A percentile compares a stretch with the other conserved stretches of the same genome.
These are phyloP conservation scores for Avena sativa DNA, from an alignment of 176 grass and related monocot species.

Conservation along the genomic window DNA sequence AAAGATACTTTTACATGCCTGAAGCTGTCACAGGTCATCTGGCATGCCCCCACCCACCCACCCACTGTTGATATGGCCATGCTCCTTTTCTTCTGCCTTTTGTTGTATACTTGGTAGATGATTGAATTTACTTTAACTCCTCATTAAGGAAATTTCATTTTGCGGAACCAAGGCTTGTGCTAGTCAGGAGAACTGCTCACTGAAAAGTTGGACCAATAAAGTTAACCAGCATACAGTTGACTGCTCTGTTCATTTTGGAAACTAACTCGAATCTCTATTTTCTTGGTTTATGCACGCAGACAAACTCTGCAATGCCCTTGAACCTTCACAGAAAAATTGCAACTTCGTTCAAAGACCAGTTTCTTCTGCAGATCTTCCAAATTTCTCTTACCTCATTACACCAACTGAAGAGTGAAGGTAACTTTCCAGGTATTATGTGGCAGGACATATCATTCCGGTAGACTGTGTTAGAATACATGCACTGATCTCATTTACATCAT, in stretches of 20 bases:
- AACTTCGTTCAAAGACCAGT: slow-evolving; percentile 90
- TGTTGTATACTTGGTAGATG: slow-evolving; percentile 19
- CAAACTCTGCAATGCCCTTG: slow-evolving; percentile 65
- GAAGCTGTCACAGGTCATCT: slow-evolving; percentile 13
- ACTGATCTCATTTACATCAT: slow-evolving; percentile 30
- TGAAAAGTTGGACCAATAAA: slow-evolving; percentile 25
- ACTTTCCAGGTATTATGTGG: slow-evolving; percentile 60
- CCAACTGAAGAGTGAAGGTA: slow-evolving; percentile 89
- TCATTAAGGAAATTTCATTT: not conserved
- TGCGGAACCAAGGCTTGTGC: not conserved
- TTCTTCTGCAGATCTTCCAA: slow-evolving; percentile 96
- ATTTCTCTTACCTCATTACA: slow-evolving; percentile 93
- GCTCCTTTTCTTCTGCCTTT: not conserved
- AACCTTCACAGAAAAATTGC: slow-evolving; percentile 81
- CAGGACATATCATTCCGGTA: slow-evolving; percentile 31
- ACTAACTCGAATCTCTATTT: slow-evolving; percentile 24
- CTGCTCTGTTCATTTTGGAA: slow-evolving; percentile 30
- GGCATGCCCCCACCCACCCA: not conserved
- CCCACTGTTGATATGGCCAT: not conserved
- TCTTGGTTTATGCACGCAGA: slow-evolving; percentile 57
- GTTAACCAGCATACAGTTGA: slow-evolving; percentile 25
- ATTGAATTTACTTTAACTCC: slow-evolving; percentile 12
- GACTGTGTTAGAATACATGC: slow-evolving; percentile 36
- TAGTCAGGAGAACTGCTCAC: slow-evolving; percentile 9
- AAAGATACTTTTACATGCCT: not conserved